Percentiles rank a stretch among this genome's conserved stretches.
These are phyloP conservation scores for Galerina sulciceps DNA, from an alignment of 768 basidiomycete species.

Conservation along the genomic window DNA sequence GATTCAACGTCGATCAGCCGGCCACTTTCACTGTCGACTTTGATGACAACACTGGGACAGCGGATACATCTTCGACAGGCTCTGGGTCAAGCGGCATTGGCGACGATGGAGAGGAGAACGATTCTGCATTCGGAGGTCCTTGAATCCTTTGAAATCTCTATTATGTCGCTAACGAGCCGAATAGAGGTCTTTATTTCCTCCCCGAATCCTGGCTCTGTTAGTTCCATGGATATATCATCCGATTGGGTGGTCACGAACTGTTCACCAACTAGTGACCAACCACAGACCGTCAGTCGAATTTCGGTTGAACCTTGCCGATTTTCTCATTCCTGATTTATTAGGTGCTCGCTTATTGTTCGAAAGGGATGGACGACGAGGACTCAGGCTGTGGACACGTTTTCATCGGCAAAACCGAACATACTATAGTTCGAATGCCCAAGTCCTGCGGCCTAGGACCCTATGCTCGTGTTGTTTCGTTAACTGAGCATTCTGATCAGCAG, in stretches of 20 bases:
- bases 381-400: slow-evolving; percentile 27
- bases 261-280: slow-evolving; percentile 18
- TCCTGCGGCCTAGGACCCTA: slow-evolving; percentile 29
- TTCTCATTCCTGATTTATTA: not conserved
- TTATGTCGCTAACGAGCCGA: not conserved
- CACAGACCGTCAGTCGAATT: slow-evolving; percentile 16
- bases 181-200: slow-evolving; percentile 27
- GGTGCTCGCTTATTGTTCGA: slow-evolving; percentile 27
- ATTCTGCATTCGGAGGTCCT: slow-evolving; percentile 9
- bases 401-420: slow-evolving; percentile 24
- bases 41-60: slow-evolving; percentile 16
- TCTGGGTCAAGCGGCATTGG: slow-evolving; percentile 6
- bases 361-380: slow-evolving; percentile 10
- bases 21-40: slow-evolving; percentile 22
- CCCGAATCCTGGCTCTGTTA: slow-evolving; percentile 26
- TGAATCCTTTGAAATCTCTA: not conserved
- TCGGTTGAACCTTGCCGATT: not conserved
- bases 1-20: slow-evolving; percentile 13
- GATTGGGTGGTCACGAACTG: slow-evolving; percentile 27
- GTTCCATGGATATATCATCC: slow-evolving; percentile 14
- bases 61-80: slow-evolving; percentile 10
- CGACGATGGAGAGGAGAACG: slow-evolving; percentile 16
- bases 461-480: slow-evolving; percentile 24
- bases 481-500: slow-evolving; percentile 19
- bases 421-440: slow-evolving; percentile 23